These are phyloP conservation scores for Ustilago trichophora DNA, from an alignment of 1,284 basidiomycete genomes.

Conservation along the genomic window DNA sequence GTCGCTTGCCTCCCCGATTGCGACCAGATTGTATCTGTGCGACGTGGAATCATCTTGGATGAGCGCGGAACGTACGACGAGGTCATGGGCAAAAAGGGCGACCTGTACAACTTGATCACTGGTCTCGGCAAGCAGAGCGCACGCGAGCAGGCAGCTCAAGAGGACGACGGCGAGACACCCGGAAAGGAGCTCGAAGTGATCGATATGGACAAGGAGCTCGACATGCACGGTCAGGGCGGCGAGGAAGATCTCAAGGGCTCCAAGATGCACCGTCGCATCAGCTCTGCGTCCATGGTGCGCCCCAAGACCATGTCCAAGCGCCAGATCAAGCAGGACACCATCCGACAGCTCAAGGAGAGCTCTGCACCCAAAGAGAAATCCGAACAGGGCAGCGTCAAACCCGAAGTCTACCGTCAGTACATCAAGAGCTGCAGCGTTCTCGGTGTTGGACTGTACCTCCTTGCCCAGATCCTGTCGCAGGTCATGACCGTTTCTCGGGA, in stretches of 20 bases:
- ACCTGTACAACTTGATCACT: slow-evolving; percentile 71
- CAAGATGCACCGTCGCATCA: slow-evolving; percentile 54
- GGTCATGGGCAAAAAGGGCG: slow-evolving; percentile 71
- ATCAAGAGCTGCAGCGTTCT: slow-evolving; percentile 52
- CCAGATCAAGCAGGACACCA: slow-evolving; percentile 59
- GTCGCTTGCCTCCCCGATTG: slow-evolving; percentile 71
- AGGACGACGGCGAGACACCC: slow-evolving; percentile 32
- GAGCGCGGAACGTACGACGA: slow-evolving; percentile 75
- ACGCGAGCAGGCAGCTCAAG: slow-evolving; percentile 41
- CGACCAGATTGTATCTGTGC: slow-evolving; percentile 76
- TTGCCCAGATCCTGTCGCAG: slow-evolving; percentile 56
- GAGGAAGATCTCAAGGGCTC: slow-evolving; percentile 48
- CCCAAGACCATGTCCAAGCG: slow-evolving; percentile 53
- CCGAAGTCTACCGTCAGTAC: slow-evolving; percentile 61
- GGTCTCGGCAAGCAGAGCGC: slow-evolving; percentile 66
- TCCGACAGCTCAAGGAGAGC: slow-evolving; percentile 62
- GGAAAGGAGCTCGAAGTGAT: slow-evolving; percentile 40
- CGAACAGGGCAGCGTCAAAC: slow-evolving; percentile 59
- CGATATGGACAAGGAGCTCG: slow-evolving; percentile 46
- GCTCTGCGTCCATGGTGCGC: slow-evolving; percentile 48
- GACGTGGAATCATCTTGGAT: slow-evolving; percentile 73
- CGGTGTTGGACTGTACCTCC: slow-evolving; percentile 56
- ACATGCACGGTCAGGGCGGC: slow-evolving; percentile 39
- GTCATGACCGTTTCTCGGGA: slow-evolving; percentile 58
- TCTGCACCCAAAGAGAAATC: slow-evolving; percentile 58